Evolutionary conservation across 2,329 filamentous ascomycete genomes (phyloP).

Genomic region (Fusarium pseudograminearum): DNA sequence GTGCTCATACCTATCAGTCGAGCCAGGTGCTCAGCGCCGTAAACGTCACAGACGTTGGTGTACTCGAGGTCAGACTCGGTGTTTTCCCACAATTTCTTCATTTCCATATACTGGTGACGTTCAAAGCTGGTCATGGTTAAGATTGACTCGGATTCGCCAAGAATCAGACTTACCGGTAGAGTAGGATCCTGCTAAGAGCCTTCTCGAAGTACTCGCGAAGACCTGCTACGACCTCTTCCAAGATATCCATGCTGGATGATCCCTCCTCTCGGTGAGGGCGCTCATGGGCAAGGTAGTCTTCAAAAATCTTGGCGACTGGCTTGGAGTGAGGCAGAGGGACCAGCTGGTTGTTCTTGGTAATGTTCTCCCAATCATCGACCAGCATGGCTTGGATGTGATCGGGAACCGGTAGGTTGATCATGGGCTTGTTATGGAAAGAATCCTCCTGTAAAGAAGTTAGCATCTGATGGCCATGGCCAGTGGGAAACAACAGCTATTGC

Average conservation of each 20-base stretch:
- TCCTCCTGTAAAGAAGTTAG: conserved; percentile 76
- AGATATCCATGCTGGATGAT: conserved; percentile 81
- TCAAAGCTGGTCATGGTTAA: conserved; percentile 76
- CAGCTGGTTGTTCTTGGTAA: conserved; percentile 93
- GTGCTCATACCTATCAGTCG: conserved; percentile 81
- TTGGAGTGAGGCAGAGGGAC: conserved; percentile 84
- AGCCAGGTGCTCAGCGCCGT: conserved; percentile 91
- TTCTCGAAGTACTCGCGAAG: conserved; percentile 96
- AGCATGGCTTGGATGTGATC: conserved; percentile 92
- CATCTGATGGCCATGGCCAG: not conserved
- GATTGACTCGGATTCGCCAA: not conserved
- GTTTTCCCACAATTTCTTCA: conserved; percentile 76
- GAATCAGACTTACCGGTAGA: conserved; percentile 73
- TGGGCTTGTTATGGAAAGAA: conserved; percentile 82
- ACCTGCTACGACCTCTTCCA: conserved; percentile 89
- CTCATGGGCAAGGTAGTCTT: conserved; percentile 82
- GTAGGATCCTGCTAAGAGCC: conserved; percentile 84
- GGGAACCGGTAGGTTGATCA: conserved; percentile 86
- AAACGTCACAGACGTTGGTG: conserved; percentile 82
- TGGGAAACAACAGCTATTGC: not conserved
- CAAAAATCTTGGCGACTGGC: conserved; percentile 81
- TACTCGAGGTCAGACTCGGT: conserved; percentile 73
- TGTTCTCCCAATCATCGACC: conserved; percentile 98
- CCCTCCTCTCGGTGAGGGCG: conserved; percentile 72
- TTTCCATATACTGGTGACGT: conserved; percentile 84